Base-by-base conservation (phyloP, 495 filamentous ascomycete genomes). In the Podospora pseudopauciseta region DNA sequence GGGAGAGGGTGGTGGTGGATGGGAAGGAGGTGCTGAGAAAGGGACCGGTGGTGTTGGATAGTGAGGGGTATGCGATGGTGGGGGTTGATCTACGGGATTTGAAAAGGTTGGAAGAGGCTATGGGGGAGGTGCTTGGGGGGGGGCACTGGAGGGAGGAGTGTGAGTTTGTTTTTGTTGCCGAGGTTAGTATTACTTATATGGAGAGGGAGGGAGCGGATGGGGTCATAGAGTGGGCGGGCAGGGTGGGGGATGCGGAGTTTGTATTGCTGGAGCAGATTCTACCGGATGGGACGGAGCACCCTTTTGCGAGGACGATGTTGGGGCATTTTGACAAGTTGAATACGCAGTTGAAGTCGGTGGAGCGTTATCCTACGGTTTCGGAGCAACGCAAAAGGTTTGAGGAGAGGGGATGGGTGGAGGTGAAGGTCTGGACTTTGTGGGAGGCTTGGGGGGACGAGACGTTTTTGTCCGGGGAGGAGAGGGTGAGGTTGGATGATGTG, bases 161-260 rank as follows among this genome's bases (percentile, higher is more conserved):
- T 67, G 78, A 82, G 11, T 81, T 97, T 13, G 86, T 97, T 64
- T 95, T 92, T 73, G 85, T 91, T 3, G 93, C 92, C 0, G 94
- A 97, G 77, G 93, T 97, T 5, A 96, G 92, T 5, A 83, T 96
- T 39, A 93, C 93, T 1, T 97, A 97, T 71, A 97, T 97, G 93
- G 87, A 92, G 57, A 84, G 84, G 19, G 78, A 86, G n/a, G 86
- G 87, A 26, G 88, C 94, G 44, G 87, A 96, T 79, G 80, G 80
- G 23, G 81, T 97, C 4, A 86, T 97, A 26, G 72, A 78, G 49
- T 95, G 91, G 91, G 87, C 88, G 7, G 82, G 85, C 54, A 83
- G 77, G 16, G 78, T 93, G 60, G 83, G 86, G 23, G 81, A 90
- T 74, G 88, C 81, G 54, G 80, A 84, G 62, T 97, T 97, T 75